These are phyloP conservation scores for Cyberlindnera xylosilytica DNA, from an alignment of 805 yeast genomes.

Conservation along the genomic window DNA sequence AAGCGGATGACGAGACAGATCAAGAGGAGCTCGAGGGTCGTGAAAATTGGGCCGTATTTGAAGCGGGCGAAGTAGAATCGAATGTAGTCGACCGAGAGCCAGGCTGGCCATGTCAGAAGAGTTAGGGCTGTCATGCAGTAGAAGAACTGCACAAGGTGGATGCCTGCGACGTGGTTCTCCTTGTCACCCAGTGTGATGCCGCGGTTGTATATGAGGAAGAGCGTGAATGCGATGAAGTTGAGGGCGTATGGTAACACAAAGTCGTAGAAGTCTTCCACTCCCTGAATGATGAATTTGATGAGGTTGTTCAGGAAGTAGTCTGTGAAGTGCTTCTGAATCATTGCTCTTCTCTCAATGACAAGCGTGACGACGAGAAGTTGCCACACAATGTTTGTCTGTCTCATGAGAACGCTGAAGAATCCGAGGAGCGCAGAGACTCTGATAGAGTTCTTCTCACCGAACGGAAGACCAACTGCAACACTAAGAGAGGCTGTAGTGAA, in stretches of 20 bases:
- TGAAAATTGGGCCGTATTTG: constrained; percentile 26
- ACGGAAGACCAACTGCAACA: constrained; percentile 39
- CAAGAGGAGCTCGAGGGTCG: constrained; percentile 29
- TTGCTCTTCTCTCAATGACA: constrained; percentile 49
- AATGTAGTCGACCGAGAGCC: constrained; percentile 50
- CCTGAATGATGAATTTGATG: constrained; percentile 35
- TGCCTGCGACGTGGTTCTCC: constrained; percentile 68
- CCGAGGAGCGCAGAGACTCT: constrained; percentile 54
- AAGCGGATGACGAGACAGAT: constrained; percentile 49
- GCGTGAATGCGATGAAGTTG: constrained; percentile 51
- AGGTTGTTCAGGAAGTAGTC: constrained; percentile 36
- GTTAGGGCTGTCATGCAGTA: constrained; percentile 68
- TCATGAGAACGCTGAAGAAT: constrained; percentile 61
- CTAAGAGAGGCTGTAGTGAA: constrained; percentile 56
- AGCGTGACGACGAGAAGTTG: constrained; percentile 55
- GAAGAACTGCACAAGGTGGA: constrained; percentile 78
- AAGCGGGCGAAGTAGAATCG: constrained; percentile 35
- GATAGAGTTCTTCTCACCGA: constrained; percentile 33
- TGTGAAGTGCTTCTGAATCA: constrained; percentile 38
- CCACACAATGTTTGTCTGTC: constrained; percentile 95
- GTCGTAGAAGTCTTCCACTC: constrained; percentile 33
- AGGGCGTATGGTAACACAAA: constrained; percentile 46
- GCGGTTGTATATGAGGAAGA: constrained; percentile 63
- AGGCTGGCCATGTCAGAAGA: constrained; percentile 69
- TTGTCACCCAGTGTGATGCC: constrained; percentile 93